Conservation (phyloP, 2,329 filamentous ascomycete genomes). For the Ophiostoma australiae region DNA sequence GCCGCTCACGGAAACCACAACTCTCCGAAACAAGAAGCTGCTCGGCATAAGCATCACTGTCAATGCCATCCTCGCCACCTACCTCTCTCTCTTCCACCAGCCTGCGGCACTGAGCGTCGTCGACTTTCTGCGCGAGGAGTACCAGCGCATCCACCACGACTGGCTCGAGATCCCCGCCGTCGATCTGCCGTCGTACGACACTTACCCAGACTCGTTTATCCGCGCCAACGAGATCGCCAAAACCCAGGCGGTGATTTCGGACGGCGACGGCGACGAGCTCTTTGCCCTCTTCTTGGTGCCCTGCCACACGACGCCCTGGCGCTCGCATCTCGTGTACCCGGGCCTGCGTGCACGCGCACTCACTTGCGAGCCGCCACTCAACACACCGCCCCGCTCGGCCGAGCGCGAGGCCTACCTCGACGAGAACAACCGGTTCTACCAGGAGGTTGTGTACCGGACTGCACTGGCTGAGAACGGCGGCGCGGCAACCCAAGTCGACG, state of each 20-base stretch:
- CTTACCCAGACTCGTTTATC: conserved; percentile 29
- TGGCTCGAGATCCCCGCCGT: conserved; percentile 33
- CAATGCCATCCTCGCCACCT: conserved; percentile 68
- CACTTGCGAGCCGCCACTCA: conserved; percentile 82
- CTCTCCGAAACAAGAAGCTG: conserved; percentile 50
- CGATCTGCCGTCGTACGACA: conserved; percentile 34
- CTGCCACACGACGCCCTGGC: conserved; percentile 94
- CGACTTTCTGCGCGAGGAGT: conserved; percentile 67
- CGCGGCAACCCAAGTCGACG: background rate
- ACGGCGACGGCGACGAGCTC: conserved; percentile 40
- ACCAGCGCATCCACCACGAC: conserved; percentile 53
- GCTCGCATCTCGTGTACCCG: conserved; percentile 75
- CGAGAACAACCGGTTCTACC: conserved; percentile 89
- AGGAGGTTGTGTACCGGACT: conserved; percentile 41
- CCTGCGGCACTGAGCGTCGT: conserved; percentile 72
- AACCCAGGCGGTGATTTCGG: background rate
- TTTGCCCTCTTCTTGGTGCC: conserved; percentile 85
- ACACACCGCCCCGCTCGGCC: conserved; percentile 52
- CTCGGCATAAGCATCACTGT: conserved; percentile 54
- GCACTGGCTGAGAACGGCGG: background rate
- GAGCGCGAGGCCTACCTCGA: conserved; percentile 70
- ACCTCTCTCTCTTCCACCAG: conserved; percentile 74
- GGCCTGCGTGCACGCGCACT: conserved; percentile 74
- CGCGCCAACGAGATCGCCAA: conserved; percentile 24
- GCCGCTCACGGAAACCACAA: conserved; percentile 23